These are phyloP conservation scores for Mycocentrospora acerina DNA, from an alignment of 2,329 filamentous ascomycete genomes.

Conservation along the genomic window DNA sequence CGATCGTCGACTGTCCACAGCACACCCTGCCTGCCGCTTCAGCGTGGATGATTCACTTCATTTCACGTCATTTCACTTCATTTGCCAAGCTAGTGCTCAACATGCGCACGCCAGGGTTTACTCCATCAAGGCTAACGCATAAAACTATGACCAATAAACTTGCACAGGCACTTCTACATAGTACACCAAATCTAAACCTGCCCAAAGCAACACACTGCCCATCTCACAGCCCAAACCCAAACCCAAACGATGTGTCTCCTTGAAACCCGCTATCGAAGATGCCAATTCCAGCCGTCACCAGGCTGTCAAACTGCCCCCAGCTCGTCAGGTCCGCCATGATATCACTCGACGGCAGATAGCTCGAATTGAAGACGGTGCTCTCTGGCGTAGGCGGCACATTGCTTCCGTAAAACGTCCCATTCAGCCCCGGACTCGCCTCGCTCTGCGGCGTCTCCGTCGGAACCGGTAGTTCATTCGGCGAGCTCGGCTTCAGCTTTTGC, in stretches of 20 bases:
- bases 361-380: conserved; percentile 23
- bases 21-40: too few relatives aligned
- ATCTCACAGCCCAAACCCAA: conserved; percentile 19
- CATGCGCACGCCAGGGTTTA: too few relatives aligned
- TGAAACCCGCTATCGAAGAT: conserved; percentile 33
- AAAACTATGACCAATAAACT: too few relatives aligned
- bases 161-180: too few relatives aligned
- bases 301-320: conserved; percentile 42
- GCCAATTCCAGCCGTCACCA: conserved; percentile 39
- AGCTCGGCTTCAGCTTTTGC: too few relatives aligned
- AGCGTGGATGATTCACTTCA: too few relatives aligned
- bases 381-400: conserved; percentile 35
- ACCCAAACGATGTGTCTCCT: conserved; percentile 21
- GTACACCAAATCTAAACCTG: too few relatives aligned
- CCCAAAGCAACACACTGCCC: too few relatives aligned
- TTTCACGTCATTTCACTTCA: too few relatives aligned
- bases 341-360: conserved; percentile 23
- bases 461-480: conserved; percentile 1
- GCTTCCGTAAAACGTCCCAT: conserved; percentile 11
- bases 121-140: too few relatives aligned
- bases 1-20: too few relatives aligned
- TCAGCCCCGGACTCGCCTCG: conserved; percentile 15
- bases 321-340: conserved; percentile 39
- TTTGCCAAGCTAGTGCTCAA: too few relatives aligned
- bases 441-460: conserved; percentile 12